Conservation (phyloP, 139 green algal genomes). For the Yamagishiella unicocca region DNA sequence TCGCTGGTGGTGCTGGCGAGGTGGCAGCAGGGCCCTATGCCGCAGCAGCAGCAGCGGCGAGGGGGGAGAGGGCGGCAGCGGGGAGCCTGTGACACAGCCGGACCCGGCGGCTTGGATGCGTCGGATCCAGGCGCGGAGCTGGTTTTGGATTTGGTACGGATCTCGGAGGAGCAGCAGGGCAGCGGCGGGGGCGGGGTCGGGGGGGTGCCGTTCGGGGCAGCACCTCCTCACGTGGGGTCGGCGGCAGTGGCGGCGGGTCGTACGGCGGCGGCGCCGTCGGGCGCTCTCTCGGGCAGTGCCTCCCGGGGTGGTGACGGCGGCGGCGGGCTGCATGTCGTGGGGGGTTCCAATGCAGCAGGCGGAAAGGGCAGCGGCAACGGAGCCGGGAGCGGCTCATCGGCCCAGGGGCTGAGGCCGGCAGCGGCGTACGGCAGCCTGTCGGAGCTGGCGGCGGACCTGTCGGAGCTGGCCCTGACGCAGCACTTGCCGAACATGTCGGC, state of each 20-base stretch:
- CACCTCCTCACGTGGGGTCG: too few relatives aligned
- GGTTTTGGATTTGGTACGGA: background rate
- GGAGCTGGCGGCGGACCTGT: background rate
- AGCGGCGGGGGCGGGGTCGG: too few relatives aligned
- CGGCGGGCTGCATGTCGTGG: too few relatives aligned
- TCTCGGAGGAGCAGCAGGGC: background rate
- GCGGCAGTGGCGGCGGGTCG: background rate
- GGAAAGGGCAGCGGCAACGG: background rate
- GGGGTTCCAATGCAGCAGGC: too few relatives aligned
- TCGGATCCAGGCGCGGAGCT: background rate
- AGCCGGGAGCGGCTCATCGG: background rate
- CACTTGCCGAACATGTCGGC: background rate
- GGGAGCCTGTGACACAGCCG: too few relatives aligned
- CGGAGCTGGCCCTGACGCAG: background rate
- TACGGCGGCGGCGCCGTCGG: background rate
- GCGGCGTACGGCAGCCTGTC: background rate
- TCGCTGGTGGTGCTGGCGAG: slow-evolving; percentile 24
- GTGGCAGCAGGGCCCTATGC: background rate
- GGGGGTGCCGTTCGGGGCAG: too few relatives aligned
- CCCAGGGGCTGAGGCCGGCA: background rate
- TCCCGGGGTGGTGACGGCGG: too few relatives aligned
- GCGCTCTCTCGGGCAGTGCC: background rate
- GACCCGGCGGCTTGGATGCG: too few relatives aligned
- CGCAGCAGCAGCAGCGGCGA: background rate
- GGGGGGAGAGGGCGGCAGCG: background rate